Base-by-base conservation (phyloP, 75 land plant genomes). In the Ceratopteris richardii region DNA sequence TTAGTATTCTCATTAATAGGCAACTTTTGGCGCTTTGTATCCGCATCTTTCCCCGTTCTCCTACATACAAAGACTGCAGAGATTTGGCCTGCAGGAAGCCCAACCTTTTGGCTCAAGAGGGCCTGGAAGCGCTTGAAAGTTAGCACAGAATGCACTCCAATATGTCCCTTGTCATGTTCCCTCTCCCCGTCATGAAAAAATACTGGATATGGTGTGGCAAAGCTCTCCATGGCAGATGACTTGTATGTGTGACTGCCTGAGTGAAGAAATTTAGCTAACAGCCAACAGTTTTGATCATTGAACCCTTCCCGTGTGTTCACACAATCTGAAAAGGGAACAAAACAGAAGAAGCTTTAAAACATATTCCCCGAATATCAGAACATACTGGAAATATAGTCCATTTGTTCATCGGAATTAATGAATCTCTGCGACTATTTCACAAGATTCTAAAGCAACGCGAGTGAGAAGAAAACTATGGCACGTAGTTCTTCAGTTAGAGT, bases 131-230 rank as follows among this genome's bases (percentile, higher is more conserved):
- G 31, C 80, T 80, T 86, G 78, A 67, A 82, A 6, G 66, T 51
- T 23, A 71, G 53, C 51, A 70, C 58, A 13, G 96, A 71, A 60
- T 78, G 63, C 5, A 90, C 62, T 1, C 68, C 66, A 23, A 90
- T 65, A 23, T 70, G 27, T 9, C 92, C 96, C 69, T 81, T 74
- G 62, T 81, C 66, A 42, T 66, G 72, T 48, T 81, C 82, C 43
- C 58, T 57, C 50, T 83, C 92, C n/a, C 96, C 96, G 58, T 90
- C 92, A 69, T 56, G 73, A 64, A 87, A 87, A 17, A 72, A 54
- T 44, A 87, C 80, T 30, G 80, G 84, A 47, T 86, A 73, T 12
- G 77, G 51, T 0, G 86, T 66, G 23, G 73, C 52, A 53, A 53
- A 70, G 67, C 58, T 52, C 62, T 56, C 64, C 76, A 47, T 62